Base-by-base conservation (phyloP, 2,329 filamentous ascomycete genomes). In the Nemania sp. region DNA sequence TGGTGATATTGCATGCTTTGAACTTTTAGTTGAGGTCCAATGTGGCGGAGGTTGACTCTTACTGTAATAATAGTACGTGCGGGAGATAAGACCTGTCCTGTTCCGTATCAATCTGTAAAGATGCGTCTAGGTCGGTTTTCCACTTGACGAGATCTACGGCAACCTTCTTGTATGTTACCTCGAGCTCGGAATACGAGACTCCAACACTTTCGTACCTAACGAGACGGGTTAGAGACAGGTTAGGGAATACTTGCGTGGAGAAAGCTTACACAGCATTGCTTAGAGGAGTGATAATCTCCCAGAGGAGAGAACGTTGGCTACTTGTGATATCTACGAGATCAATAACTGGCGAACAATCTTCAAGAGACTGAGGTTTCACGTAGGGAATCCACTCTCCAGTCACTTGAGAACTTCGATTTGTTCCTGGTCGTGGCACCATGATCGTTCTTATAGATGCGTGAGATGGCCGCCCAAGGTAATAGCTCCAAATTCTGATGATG, bases 1-100 rank as follows among this genome's bases (percentile, higher is more conserved):
- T 67, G 64, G 13, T 67, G 59, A 35, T 63, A 67, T 63, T 63
- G 59, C 64, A 67, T 67, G 45, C 64, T 67, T 53, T 53, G 51
- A 20, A 53, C 5, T 32, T n/a, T 53, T 53, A 53, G 51, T 22
- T n/a, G 20, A 18, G 10, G 22, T 20, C 27, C 3, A 35, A 20
- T 32, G 18, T 18, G 18, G 6, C 13, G 45, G 5, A 2, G 2
- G 38, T 11, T 41, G 11, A 18, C 11, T 41, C 38, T 41, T 53
- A 53, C 51, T 53, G 51, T 35, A 53, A 20, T 20, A 53, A 27
- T n/a, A 53, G 3, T 8, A 53, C 51, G 18, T 35, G 51, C 11
- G 51, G 51, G 6, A 53, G 51, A 20, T 53, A 53, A 15, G 51
- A 27, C 11, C 51, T 35, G 11, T 53, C 51, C 10, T 53, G 27